These are phyloP conservation scores for Cryphonectria parasitica DNA, from an alignment of 2,329 filamentous ascomycete species.

Conservation along the genomic window DNA sequence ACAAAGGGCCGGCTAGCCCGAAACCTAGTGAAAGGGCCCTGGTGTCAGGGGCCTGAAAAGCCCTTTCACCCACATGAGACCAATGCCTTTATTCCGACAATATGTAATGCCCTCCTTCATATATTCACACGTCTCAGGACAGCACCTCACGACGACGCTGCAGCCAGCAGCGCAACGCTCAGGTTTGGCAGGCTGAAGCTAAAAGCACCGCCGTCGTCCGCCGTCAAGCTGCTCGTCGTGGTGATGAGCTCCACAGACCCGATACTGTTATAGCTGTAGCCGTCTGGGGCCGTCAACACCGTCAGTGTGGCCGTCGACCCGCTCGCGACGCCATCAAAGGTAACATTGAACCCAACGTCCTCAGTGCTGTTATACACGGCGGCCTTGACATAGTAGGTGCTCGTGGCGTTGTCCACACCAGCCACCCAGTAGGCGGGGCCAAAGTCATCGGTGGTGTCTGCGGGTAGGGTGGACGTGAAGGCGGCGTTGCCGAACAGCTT, in stretches of 20 bases:
- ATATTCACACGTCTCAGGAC: not conserved
- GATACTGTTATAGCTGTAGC: slow-evolving; percentile 49
- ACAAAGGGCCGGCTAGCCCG: no score
- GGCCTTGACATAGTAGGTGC: slow-evolving; percentile 27
- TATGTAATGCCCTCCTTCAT: not conserved
- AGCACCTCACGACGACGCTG: slow-evolving; percentile 29
- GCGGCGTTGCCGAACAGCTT: slow-evolving; percentile 22
- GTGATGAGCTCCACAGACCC: slow-evolving; percentile 55
- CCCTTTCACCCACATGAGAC: no score
- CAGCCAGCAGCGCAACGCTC: slow-evolving; percentile 60
- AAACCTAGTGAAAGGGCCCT: no score
- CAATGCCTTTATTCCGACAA: no score
- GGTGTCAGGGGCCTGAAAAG: no score
- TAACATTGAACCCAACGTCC: slow-evolving; percentile 49
- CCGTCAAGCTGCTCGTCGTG: slow-evolving; percentile 43
- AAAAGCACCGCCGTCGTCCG: slow-evolving; percentile 51
- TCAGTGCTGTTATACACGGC: slow-evolving; percentile 48
- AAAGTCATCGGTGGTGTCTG: slow-evolving; percentile 32
- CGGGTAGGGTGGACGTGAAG: slow-evolving; percentile 27
- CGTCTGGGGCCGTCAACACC: slow-evolving; percentile 49
- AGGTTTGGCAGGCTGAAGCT: slow-evolving; percentile 57
- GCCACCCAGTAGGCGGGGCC: slow-evolving; percentile 29
- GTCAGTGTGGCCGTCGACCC: slow-evolving; percentile 49
- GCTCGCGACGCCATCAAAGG: slow-evolving; percentile 48
- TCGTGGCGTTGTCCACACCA: slow-evolving; percentile 31